phyloP scores from a whole-genome alignment of 2,329 filamentous ascomycete species.

The Alternaria dauci region DNA sequence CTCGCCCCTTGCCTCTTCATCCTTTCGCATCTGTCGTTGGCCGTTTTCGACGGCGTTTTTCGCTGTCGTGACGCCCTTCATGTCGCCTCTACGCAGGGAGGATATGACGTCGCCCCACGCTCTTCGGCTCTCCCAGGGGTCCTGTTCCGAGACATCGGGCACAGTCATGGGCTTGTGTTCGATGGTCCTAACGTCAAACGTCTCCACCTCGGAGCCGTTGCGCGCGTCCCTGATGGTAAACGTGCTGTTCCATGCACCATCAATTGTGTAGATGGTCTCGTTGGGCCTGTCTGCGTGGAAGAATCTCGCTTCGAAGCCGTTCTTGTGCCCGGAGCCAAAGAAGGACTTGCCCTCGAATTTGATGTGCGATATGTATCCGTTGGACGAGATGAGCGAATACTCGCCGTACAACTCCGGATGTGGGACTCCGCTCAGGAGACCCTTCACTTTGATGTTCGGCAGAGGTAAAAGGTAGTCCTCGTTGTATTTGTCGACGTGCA shows the following conservation, averaged over 20 bases:
- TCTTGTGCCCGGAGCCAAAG: slow-evolving; percentile 53
- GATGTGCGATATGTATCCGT: slow-evolving; percentile 53
- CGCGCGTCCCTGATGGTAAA: slow-evolving; percentile 50
- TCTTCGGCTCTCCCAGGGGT: slow-evolving; percentile 56
- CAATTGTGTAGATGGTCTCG: slow-evolving; percentile 48
- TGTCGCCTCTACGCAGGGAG: slow-evolving; percentile 52
- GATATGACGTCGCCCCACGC: slow-evolving; percentile 55
- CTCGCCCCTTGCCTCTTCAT: slow-evolving; percentile 47
- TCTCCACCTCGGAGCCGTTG: slow-evolving; percentile 48
- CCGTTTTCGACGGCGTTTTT: slow-evolving; percentile 49
- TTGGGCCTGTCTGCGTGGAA: slow-evolving; percentile 47
- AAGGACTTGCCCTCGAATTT: slow-evolving; percentile 56
- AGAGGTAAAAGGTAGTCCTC: slow-evolving; percentile 58
- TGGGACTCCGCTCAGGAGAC: slow-evolving; percentile 53
- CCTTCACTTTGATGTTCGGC: slow-evolving; percentile 57
- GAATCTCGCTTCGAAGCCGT: slow-evolving; percentile 52
- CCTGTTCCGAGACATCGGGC: slow-evolving; percentile 49
- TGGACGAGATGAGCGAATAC: slow-evolving; percentile 54
- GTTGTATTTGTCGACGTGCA: slow-evolving; percentile 55
- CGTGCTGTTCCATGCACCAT: slow-evolving; percentile 54
- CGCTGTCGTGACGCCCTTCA: slow-evolving; percentile 47
- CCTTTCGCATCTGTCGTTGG: slow-evolving; percentile 54
- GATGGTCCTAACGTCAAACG: slow-evolving; percentile 42
- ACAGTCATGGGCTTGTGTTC: slow-evolving; percentile 32
- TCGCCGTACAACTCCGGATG: slow-evolving; percentile 56